Base-by-base conservation (phyloP, 495 filamentous ascomycete genomes). In the Xylaria sp. region DNA sequence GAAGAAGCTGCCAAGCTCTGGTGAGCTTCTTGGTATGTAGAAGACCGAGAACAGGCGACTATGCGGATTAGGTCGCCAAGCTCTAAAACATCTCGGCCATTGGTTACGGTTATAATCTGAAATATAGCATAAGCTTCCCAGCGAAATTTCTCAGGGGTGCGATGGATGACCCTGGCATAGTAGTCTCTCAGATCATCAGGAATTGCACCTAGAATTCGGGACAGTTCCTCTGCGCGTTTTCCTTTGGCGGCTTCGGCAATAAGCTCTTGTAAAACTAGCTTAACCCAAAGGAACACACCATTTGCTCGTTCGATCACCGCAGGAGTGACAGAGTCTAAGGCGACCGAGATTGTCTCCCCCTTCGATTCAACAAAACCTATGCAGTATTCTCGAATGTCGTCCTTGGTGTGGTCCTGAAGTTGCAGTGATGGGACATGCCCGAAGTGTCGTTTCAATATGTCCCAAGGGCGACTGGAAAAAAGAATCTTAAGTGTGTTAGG, bases 241-340 rank as follows among this genome's bases (percentile, higher is more conserved):
- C 48, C 64, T 37, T 41, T 46, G 3, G 19, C 9, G 4, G 66
- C 71, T 26, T 68, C 66, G 24, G n/a, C 17, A 53, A 26, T 24
- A 6, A 74, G 58, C 12, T 72, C 64, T 31, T 52, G 33, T 12
- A 74, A 21, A 2, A 71, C 70, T 14, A 74, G 58, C 37, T 64
- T 72, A 44, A 70, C 73, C 73, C 73, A 72, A 37, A 72, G 66
- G n/a, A 74, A 74, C 14, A 74, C 69, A 2, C 73, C 73, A 40
- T 72, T 58, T 67, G 69, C 73, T 67, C 66, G 58, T 41, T 46
- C 11, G 24, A 72, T 64, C 1, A 72, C 59, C 35, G 48, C 41
- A 6, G 44, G 33, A 5, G 57, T 40, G 6, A 72, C 33, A 21
- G 24, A n/a, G 21, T 29, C 40, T 26, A 69, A 58, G 5, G 24